A percentile compares a stretch with the other conserved stretches of the same genome.
phyloP scores from a whole-genome alignment of 495 filamentous ascomycete genomes.

The Geoglossum glabrum region DNA sequence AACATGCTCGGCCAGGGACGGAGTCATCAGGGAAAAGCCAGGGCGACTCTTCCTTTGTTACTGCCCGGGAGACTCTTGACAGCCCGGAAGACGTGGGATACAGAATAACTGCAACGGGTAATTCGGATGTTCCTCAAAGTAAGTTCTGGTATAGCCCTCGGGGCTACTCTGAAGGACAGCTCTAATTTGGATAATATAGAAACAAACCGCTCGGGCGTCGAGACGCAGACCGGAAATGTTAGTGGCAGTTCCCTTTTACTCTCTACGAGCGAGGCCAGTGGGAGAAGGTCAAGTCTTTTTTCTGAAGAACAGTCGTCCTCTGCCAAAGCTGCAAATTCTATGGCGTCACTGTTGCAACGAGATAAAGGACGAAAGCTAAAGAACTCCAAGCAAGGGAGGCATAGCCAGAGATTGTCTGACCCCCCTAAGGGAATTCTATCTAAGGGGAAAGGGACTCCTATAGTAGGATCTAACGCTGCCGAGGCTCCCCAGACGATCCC shows the following conservation, averaged over 20 bases:
- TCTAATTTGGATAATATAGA: background rate
- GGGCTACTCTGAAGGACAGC: background rate
- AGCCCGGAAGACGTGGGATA: background rate
- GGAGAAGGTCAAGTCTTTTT: background rate
- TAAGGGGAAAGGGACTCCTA: background rate
- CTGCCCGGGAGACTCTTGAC: slow-evolving; percentile 1
- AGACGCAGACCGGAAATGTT: background rate
- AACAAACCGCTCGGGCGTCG: background rate
- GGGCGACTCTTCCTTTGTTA: slow-evolving; percentile 1
- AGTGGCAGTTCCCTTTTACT: background rate
- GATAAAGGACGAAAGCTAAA: background rate
- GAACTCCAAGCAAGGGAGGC: background rate
- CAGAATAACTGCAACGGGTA: background rate
- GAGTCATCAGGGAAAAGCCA: background rate
- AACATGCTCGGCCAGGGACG: background rate
- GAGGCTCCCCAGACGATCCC: background rate
- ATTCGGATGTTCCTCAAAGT: background rate
- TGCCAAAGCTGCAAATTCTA: background rate
- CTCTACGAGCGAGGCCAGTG: background rate
- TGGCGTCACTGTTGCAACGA: background rate
- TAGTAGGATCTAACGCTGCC: background rate
- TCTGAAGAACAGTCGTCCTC: background rate
- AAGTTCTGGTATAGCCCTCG: background rate
- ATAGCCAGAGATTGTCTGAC: background rate
- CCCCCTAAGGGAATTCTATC: background rate